phyloP scores from a whole-genome alignment of 768 basidiomycete genomes.

The Podaxis mareebaensis region DNA sequence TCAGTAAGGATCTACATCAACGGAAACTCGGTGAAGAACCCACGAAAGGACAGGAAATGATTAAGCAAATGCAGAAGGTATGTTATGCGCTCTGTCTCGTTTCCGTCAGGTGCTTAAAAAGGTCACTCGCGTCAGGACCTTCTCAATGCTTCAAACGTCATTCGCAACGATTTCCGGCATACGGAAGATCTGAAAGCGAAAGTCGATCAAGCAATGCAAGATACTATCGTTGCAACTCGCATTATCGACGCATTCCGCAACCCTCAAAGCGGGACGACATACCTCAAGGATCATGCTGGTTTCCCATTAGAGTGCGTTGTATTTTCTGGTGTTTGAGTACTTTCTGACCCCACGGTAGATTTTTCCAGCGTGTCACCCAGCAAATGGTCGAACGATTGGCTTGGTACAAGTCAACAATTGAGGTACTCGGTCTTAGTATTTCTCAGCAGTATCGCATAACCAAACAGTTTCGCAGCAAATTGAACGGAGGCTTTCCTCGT shows the following conservation, averaged over 20 bases:
- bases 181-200: constrained; percentile 73
- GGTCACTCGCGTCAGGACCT: constrained; percentile 50
- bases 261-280: constrained; percentile 67
- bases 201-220: constrained; percentile 77
- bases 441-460: constrained; percentile 2
- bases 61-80: constrained; percentile 69
- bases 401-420: constrained; percentile 82
- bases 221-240: constrained; percentile 74
- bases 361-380: constrained; percentile 69
- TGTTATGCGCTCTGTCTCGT: neutral
- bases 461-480: constrained; percentile 57
- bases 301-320: constrained; percentile 76
- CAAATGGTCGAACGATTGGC: constrained; percentile 71
- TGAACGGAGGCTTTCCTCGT: constrained; percentile 76
- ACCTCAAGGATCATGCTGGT: constrained; percentile 76
- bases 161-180: constrained; percentile 65
- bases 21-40: constrained; percentile 77
- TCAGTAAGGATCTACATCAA: constrained; percentile 76
- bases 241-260: constrained; percentile 80
- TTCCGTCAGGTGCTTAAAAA: neutral
- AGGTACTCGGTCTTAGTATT: constrained; percentile 41
- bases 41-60: constrained; percentile 68
- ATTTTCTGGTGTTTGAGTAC: neutral
- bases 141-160: constrained; percentile 57
- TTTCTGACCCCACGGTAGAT: constrained; percentile 39